These are phyloP conservation scores for Fusarium avenaceum DNA, from an alignment of 2,329 filamentous ascomycete genomes.

Conservation along the genomic window DNA sequence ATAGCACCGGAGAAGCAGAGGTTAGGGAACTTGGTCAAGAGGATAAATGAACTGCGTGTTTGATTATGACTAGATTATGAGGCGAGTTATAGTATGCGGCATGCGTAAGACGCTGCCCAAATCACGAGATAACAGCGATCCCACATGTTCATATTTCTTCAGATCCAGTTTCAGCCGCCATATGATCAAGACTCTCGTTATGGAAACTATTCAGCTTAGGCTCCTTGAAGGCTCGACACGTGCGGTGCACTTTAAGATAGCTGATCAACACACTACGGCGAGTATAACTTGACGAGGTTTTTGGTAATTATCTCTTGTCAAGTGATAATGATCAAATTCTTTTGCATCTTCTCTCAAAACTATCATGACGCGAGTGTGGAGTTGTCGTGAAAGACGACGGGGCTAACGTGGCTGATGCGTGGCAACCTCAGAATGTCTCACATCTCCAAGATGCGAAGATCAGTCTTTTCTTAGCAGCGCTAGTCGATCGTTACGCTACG, in stretches of 20 bases:
- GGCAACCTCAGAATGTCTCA: not conserved
- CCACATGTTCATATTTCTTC: no score
- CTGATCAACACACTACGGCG: no score
- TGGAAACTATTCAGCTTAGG: no score
- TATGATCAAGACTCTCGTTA: no score
- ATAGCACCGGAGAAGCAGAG: not conserved
- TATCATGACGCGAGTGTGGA: slow-evolving; percentile 11
- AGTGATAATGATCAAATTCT: no score
- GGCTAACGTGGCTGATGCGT: slow-evolving; percentile 20
- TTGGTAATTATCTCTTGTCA: not conserved
- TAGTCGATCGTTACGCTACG: slow-evolving; percentile 16
- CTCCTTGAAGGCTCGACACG: not conserved
- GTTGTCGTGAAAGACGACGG: slow-evolving; percentile 1
- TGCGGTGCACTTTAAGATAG: not conserved
- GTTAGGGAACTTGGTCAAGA: not conserved
- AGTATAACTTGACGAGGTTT: not conserved
- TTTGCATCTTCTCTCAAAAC: not conserved
- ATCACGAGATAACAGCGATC: no score
- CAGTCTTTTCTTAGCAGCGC: slow-evolving; percentile 10
- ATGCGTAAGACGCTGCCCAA: no score
- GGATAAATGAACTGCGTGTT: not conserved
- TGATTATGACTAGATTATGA: not conserved
- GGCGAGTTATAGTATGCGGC: no score
- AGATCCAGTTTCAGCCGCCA: no score
- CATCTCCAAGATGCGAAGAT: slow-evolving; percentile 7